phyloP scores from a whole-genome alignment of 495 filamentous ascomycete genomes.

The Penicillium longicatenatum region DNA sequence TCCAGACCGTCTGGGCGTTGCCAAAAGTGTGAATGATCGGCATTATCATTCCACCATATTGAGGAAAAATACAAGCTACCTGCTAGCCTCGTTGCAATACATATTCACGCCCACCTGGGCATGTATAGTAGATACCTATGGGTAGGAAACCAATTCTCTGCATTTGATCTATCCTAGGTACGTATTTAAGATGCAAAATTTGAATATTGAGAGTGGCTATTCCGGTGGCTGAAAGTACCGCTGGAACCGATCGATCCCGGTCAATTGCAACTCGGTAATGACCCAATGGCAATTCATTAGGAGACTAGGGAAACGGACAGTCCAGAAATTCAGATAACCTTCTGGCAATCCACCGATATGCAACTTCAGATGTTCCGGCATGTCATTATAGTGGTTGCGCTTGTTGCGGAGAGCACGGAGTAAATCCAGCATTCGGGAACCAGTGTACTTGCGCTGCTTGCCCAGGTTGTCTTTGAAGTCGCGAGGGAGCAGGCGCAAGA shows the following conservation, averaged over 20 bases:
- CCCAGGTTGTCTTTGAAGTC: conserved; percentile 84
- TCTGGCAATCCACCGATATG: conserved; percentile 79
- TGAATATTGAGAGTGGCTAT: not conserved
- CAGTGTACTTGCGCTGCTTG: conserved; percentile 95
- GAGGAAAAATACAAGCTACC: too few species aligned
- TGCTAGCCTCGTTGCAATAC: too few species aligned
- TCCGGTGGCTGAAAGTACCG: conserved; percentile 61
- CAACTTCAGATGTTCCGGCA: conserved; percentile 75
- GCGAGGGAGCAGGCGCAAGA: conserved; percentile 72
- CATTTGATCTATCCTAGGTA: not conserved
- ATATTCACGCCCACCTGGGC: too few species aligned
- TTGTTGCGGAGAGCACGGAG: conserved; percentile 93
- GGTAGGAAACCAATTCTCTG: not conserved
- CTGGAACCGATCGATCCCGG: conserved; percentile 70
- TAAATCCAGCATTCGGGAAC: conserved; percentile 78
- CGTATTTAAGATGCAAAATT: not conserved
- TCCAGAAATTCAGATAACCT: conserved; percentile 88
- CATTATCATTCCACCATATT: too few species aligned
- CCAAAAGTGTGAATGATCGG: too few species aligned
- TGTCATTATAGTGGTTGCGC: conserved; percentile 89
- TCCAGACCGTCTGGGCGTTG: too few species aligned
- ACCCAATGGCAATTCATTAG: conserved; percentile 79
- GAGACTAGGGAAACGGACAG: conserved; percentile 75
- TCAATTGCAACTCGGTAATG: conserved; percentile 65
- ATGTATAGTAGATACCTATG: too few species aligned